phyloP scores from a whole-genome alignment of 495 filamentous ascomycete genomes.

The Annulohypoxylon bovei region DNA sequence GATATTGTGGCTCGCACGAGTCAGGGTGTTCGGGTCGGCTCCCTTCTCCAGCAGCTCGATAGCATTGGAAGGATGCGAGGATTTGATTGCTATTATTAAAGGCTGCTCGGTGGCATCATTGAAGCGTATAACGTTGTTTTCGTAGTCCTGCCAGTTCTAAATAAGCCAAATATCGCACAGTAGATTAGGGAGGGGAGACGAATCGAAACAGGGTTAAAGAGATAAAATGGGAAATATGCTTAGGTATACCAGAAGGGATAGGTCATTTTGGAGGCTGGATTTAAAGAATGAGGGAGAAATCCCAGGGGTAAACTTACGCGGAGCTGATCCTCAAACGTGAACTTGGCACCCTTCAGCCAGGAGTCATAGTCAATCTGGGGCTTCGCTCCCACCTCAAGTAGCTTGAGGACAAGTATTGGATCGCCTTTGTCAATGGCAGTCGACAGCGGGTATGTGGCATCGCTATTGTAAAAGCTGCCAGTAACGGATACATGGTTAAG shows the following conservation, averaged over 20 bases:
- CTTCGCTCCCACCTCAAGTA: conserved; percentile 55
- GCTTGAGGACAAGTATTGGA: conserved; percentile 48
- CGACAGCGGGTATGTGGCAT: conserved; percentile 49
- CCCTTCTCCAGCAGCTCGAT: conserved; percentile 67
- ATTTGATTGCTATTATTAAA: conserved; percentile 64
- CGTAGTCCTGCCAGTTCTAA: conserved; percentile 46
- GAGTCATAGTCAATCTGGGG: conserved; percentile 55
- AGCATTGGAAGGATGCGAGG: conserved; percentile 60
- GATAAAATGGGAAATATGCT: not conserved
- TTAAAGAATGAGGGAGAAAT: not conserved
- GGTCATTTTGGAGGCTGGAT: not conserved
- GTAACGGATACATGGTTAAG: conserved; percentile 67
- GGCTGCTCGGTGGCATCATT: conserved; percentile 62
- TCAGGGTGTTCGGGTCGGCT: conserved; percentile 64
- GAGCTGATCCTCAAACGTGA: conserved; percentile 29
- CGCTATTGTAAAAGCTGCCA: conserved; percentile 41
- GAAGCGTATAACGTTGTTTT: conserved; percentile 56
- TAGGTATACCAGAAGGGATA: too few species aligned
- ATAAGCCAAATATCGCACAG: conserved; percentile 37
- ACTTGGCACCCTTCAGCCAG: conserved; percentile 56
- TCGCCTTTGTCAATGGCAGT: conserved; percentile 49
- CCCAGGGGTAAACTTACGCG: conserved; percentile 29
- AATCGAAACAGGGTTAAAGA: not conserved
- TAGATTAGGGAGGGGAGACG: not conserved
- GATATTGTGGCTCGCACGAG: conserved; percentile 46